phyloP scores from a whole-genome alignment of 2,329 filamentous ascomycete genomes.

The Diaporthe amygdali region DNA sequence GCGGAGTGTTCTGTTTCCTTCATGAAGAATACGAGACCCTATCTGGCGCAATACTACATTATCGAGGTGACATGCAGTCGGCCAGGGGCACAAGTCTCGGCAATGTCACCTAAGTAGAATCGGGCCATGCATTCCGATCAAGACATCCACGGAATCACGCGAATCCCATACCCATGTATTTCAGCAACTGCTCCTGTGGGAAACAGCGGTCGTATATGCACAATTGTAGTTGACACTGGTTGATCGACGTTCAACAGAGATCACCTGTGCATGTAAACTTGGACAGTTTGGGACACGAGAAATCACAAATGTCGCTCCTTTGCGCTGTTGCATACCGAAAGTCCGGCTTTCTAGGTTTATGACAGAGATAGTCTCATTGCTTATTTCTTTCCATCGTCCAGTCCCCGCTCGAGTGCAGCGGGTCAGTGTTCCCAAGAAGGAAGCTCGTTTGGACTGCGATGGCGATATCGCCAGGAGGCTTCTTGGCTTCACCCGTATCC shows the following conservation, averaged over 20 bases:
- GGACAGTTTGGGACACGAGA: background rate
- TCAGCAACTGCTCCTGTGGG: background rate
- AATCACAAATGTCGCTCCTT: background rate
- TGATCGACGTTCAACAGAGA: background rate
- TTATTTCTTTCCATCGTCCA: background rate
- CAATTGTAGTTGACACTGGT: background rate
- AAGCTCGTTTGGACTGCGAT: background rate
- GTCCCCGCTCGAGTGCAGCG: constrained; percentile 1
- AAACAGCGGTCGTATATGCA: background rate
- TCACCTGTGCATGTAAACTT: background rate
- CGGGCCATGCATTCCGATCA: background rate
- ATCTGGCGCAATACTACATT: background rate
- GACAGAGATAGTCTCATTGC: background rate
- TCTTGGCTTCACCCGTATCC: constrained; percentile 3
- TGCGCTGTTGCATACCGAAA: background rate
- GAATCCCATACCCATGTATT: background rate
- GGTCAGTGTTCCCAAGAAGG: constrained; percentile 6
- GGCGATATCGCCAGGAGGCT: background rate
- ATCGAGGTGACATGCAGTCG: background rate
- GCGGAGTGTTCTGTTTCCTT: too few relatives aligned
- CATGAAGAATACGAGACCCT: background rate
- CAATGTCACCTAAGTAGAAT: background rate
- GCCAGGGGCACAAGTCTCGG: constrained; percentile 3
- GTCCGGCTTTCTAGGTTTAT: background rate
- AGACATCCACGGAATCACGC: background rate